Base-by-base conservation (phyloP, 2,329 filamentous ascomycete genomes). In the Mycocentrospora acerina region DNA sequence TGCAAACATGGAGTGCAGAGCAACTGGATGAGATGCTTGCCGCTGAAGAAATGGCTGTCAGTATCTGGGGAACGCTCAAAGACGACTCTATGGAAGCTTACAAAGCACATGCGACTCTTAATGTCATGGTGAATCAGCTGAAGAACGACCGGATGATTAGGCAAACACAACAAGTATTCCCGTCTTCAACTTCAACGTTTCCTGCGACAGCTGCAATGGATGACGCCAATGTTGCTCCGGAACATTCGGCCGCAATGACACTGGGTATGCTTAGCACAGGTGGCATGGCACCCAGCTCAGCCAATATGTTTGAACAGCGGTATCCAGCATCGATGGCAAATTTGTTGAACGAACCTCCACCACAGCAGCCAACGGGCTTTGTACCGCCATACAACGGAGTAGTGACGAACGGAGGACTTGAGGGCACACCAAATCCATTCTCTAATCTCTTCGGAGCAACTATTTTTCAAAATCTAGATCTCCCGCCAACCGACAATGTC, bases 81-180 rank as follows among this genome's bases (percentile, higher is more conserved):
- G 85, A 93, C 37, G 76, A 82, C 16, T 93, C 86, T 1, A 85
- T 96, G 71, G 91, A 97, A 53, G 89, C 90, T 0, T 90, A 84
- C 71, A 97, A 97, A 70, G 91, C 89, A 1, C 82, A 82, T 27
- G 82, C 81, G 28, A 78, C 91, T 16, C 73, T 97, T n/a, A 83
- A 82, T 15, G 82, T 96, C 35, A 90, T 97, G 80, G 71, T 97
- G 29, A 77, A 82, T 22, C 93, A 93, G 65, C 76, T 96, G 37
- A 83, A 78, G 55, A 71, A 70, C 39, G 73, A 77, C 8, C 60
- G 57, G 54, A 51, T 52, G n/a, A 38, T 46, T 12, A 48, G 57
- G 18, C 54, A 59, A 39, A 43, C 53, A 14, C 57, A 50, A 22
- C 62, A 55, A 25, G 61, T 53, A 33, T 67, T 66, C 38, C 59